Conservation (phyloP, 306 rosid species). For the Gastrolobium bilobum region DNA sequence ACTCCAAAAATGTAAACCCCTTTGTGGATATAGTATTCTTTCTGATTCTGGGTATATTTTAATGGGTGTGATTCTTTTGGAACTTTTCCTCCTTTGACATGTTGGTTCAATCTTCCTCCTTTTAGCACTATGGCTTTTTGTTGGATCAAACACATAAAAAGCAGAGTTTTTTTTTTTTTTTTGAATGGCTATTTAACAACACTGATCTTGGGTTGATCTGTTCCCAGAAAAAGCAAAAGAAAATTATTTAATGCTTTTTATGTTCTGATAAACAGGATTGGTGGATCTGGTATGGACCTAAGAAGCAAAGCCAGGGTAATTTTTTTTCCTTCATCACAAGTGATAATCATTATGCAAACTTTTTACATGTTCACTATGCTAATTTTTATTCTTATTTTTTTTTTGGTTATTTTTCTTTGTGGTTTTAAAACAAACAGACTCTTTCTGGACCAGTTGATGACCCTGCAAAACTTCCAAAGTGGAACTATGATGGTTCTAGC, state of each 20-base stretch:
- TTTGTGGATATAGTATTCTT: constrained; percentile 32
- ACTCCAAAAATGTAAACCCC: background rate
- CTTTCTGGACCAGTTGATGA: constrained; percentile 66
- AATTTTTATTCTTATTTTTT: background rate
- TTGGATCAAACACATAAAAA: constrained; percentile 13
- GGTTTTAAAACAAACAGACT: constrained; percentile 51
- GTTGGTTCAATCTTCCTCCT: background rate
- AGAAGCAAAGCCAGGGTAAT: constrained; percentile 80
- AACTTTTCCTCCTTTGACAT: constrained; percentile 20
- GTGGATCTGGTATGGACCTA: constrained; percentile 78
- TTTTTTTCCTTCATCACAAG: background rate
- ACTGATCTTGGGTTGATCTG: constrained; percentile 33
- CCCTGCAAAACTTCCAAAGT: constrained; percentile 74
- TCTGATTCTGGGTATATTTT: constrained; percentile 46
- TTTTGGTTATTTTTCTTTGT: background rate
- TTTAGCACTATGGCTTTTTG: background rate
- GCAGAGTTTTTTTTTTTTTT: background rate
- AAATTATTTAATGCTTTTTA: background rate
- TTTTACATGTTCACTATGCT: background rate
- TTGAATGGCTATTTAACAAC: background rate
- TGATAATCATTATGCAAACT: background rate
- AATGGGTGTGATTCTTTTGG: constrained; percentile 21
- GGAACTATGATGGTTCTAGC: constrained; percentile 81
- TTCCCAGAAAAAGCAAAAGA: background rate
- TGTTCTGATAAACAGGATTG: constrained; percentile 60